These are phyloP conservation scores for Gryganskiella cystojenkinii DNA, from an alignment of 192 early-diverging fungal species.

Conservation along the genomic window DNA sequence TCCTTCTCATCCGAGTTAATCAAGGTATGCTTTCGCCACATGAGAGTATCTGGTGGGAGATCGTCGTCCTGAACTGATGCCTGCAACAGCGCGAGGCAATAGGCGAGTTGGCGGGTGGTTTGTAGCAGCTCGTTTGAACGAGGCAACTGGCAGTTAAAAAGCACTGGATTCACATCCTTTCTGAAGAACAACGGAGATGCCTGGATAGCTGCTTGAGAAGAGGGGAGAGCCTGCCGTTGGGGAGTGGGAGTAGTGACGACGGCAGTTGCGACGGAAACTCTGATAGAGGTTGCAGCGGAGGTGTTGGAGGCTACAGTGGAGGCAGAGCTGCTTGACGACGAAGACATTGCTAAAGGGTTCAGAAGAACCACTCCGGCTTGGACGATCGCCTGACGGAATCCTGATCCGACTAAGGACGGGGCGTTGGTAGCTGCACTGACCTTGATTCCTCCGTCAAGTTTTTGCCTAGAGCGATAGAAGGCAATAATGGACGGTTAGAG, in stretches of 20 bases:
- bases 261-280: too few relatives aligned
- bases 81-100: background rate
- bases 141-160: background rate
- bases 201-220: background rate
- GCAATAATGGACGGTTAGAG: too few relatives aligned
- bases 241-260: background rate
- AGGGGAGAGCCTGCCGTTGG: background rate
- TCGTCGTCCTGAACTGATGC: background rate
- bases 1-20: background rate
- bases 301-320: too few relatives aligned
- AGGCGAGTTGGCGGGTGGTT: slow-evolving; percentile 1
- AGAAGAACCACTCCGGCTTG: too few relatives aligned
- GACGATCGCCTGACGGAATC: too few relatives aligned
- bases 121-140: background rate
- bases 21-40: background rate
- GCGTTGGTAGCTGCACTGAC: too few relatives aligned
- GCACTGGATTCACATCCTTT: background rate
- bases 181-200: background rate
- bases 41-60: background rate
- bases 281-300: too few relatives aligned
- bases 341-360: too few relatives aligned
- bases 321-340: too few relatives aligned
- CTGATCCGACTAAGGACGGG: too few relatives aligned
- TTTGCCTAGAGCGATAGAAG: too few relatives aligned
- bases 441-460: too few relatives aligned